phyloP scores from a whole-genome alignment of 176 grass and related monocot species.

The Ensete glaucum region DNA sequence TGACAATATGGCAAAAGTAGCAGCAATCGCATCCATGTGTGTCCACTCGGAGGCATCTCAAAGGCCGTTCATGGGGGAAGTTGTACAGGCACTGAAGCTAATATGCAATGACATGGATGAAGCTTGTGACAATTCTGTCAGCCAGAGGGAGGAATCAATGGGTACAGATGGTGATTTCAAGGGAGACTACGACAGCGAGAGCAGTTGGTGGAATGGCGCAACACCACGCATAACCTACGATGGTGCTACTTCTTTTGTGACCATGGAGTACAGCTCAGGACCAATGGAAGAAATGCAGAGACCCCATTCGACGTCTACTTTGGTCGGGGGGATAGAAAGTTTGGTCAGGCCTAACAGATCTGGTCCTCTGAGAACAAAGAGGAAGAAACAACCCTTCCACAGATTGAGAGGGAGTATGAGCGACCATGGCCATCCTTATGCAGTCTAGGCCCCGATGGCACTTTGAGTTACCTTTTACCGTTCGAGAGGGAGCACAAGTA shows the following conservation, averaged over 20 bases:
- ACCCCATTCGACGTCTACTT: constrained; percentile 27
- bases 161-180: constrained; percentile 50
- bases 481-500: constrained; percentile 77
- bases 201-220: constrained; percentile 56
- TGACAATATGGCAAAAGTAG: constrained; percentile 88
- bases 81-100: constrained; percentile 92
- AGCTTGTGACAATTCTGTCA: constrained; percentile 60
- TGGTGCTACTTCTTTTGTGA: constrained; percentile 55
- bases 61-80: constrained; percentile 98
- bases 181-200: constrained; percentile 35
- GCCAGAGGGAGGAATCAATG: constrained; percentile 57
- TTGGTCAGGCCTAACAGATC: constrained; percentile 58
- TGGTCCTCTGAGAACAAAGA: constrained; percentile 63
- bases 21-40: constrained; percentile 82
- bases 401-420: constrained; percentile 84
- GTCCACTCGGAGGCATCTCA: constrained; percentile 63
- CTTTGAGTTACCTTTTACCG: constrained; percentile 30
- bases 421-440: constrained; percentile 49
- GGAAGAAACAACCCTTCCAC: constrained; percentile 47
- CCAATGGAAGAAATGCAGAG: constrained; percentile 42
- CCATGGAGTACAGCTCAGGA: constrained; percentile 90
- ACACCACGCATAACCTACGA: constrained; percentile 32
- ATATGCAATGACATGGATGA: constrained; percentile 72
- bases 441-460: background rate
- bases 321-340: constrained; percentile 25